A percentile compares a stretch with the other conserved stretches of the same genome.
These are phyloP conservation scores for Aphanocladium album DNA, from an alignment of 2,329 filamentous ascomycete species.

Conservation along the genomic window DNA sequence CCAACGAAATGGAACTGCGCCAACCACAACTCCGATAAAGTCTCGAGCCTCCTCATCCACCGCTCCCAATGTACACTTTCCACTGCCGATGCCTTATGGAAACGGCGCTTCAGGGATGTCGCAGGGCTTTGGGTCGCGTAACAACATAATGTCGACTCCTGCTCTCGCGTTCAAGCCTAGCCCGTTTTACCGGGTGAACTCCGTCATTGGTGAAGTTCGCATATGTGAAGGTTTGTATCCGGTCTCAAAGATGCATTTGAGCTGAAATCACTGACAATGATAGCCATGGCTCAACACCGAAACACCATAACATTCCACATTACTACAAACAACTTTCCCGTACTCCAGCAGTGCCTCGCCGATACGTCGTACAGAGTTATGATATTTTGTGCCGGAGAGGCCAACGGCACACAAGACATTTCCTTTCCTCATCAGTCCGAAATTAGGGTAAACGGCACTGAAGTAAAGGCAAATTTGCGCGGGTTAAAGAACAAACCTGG, in stretches of 20 bases:
- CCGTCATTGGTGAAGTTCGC: constrained; percentile 58
- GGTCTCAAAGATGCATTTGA: not conserved
- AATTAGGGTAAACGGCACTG: constrained; percentile 80
- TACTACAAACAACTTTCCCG: constrained; percentile 45
- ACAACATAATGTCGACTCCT: constrained; percentile 13
- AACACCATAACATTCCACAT: constrained; percentile 44
- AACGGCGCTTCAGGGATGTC: not conserved
- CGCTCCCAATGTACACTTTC: constrained; percentile 14
- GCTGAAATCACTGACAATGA: constrained; percentile 26
- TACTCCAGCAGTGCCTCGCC: constrained; percentile 49
- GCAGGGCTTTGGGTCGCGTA: constrained; percentile 15
- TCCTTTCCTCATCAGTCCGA: constrained; percentile 90
- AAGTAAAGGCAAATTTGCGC: constrained; percentile 88
- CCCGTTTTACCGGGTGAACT: constrained; percentile 74
- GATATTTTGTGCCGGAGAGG: constrained; percentile 74
- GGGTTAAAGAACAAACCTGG: constrained; percentile 95
- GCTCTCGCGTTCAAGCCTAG: constrained; percentile 57
- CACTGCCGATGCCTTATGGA: constrained; percentile 1
- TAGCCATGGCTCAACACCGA: constrained; percentile 53
- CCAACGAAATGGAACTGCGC: constrained; percentile 24
- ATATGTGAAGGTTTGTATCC: constrained; percentile 63
- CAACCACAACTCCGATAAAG: constrained; percentile 17
- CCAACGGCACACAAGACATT: constrained; percentile 64
- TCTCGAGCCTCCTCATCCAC: constrained; percentile 13
- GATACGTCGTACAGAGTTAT: constrained; percentile 67